Evolutionary conservation across 306 rosid species (phyloP).

Genomic region (Prunus mume): DNA sequence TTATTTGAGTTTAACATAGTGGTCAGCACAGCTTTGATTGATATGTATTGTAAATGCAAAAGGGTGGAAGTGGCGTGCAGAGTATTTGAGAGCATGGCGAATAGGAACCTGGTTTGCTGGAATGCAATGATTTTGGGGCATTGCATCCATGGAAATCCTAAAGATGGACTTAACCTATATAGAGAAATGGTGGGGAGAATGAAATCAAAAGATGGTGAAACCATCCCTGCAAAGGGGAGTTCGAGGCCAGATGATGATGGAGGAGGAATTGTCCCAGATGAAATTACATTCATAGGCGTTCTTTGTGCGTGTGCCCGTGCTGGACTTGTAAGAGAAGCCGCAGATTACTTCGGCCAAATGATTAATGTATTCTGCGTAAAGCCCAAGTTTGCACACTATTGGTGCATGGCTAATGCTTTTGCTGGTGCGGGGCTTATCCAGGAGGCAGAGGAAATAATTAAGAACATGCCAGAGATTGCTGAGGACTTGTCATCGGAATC

Average conservation of each 20-base stretch:
- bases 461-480: conserved; percentile 37
- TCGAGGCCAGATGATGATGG: conserved; percentile 13
- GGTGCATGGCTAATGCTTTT: conserved; percentile 75
- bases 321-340: conserved; percentile 46
- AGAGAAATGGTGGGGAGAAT: conserved; percentile 37
- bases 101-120: conserved; percentile 59
- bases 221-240: conserved; percentile 5
- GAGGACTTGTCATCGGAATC: conserved; percentile 38
- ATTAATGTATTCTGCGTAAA: conserved; percentile 37
- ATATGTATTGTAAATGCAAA: conserved; percentile 67
- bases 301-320: conserved; percentile 78
- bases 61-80: conserved; percentile 40
- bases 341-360: conserved; percentile 56
- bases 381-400: conserved; percentile 72
- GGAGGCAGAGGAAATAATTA: conserved; percentile 51
- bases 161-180: conserved; percentile 57
- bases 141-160: conserved; percentile 61
- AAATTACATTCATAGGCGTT: conserved; percentile 60
- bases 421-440: conserved; percentile 41
- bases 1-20: conserved; percentile 28
- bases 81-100: conserved; percentile 44
- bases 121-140: conserved; percentile 74
- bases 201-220: conserved; percentile 22
- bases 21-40: conserved; percentile 56
- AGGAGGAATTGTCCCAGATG: conserved; percentile 48